Evolutionary conservation across 495 filamentous ascomycete species (phyloP).

Genomic region (Neurospora sp.): DNA sequence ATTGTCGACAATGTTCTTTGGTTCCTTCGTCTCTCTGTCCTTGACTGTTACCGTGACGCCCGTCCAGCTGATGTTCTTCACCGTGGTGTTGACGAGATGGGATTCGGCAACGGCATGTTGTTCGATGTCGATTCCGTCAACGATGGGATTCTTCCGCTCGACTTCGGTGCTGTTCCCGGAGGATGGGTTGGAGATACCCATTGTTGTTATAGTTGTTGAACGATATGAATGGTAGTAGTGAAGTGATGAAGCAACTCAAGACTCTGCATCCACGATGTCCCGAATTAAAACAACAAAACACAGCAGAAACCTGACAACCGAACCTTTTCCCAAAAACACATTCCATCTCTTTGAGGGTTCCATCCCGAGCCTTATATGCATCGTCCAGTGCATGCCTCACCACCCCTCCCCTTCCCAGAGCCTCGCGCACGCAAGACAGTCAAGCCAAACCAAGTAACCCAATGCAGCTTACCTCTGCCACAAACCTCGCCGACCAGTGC

Average conservation of each 20-base stretch:
- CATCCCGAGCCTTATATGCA: neutral
- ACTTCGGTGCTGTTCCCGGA: conserved; percentile 8
- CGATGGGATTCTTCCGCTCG: conserved; percentile 2
- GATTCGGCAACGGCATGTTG: conserved; percentile 16
- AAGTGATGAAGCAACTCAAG: neutral
- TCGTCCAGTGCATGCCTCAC: neutral
- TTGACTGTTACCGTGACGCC: conserved; percentile 57
- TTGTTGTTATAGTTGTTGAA: neutral
- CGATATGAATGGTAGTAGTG: neutral
- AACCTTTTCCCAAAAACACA: neutral
- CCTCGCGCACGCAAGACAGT: neutral
- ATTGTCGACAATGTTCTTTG: conserved; percentile 44
- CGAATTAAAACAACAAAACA: neutral
- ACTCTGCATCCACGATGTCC: neutral
- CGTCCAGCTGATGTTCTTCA: conserved; percentile 47
- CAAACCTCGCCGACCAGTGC: neutral
- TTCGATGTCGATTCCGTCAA: conserved; percentile 14
- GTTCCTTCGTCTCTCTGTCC: conserved; percentile 52
- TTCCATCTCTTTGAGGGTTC: neutral
- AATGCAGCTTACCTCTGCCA: neutral
- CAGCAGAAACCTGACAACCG: neutral
- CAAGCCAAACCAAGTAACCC: neutral
- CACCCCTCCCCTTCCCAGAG: neutral
- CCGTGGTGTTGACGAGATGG: conserved; percentile 27
- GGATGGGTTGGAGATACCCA: neutral